phyloP scores from a whole-genome alignment of 208 protist species.

The Leishmania major region DNA sequence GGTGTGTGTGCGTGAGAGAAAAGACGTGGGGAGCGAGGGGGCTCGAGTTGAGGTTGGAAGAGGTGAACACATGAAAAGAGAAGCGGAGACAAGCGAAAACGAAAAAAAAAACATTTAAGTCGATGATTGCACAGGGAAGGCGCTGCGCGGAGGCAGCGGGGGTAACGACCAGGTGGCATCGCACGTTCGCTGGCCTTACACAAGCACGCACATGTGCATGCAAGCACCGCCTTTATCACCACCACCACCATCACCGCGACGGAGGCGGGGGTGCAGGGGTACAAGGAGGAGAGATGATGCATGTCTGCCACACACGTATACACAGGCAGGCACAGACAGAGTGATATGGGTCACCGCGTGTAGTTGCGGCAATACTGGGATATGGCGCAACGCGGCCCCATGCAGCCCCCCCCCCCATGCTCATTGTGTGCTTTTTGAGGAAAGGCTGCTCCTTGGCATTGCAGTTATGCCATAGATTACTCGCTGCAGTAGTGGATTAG shows the following conservation, averaged over 20 bases:
- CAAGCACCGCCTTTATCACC: background rate
- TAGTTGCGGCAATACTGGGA: background rate
- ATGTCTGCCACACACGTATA: background rate
- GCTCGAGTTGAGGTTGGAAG: background rate
- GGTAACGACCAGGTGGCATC: background rate
- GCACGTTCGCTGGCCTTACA: background rate
- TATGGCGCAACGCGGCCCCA: background rate
- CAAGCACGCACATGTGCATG: background rate
- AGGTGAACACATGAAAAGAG: background rate
- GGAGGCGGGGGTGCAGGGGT: background rate
- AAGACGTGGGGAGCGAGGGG: background rate
- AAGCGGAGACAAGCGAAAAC: background rate
- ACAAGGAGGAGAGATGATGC: background rate
- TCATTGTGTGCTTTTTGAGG: background rate
- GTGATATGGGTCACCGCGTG: background rate
- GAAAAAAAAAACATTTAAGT: background rate
- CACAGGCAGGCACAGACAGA: too few relatives aligned
- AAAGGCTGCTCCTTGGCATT: background rate
- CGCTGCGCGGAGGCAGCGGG: too few relatives aligned
- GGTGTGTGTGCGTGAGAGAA: background rate
- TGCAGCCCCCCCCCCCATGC: background rate
- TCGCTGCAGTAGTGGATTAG: conserved; percentile 4
- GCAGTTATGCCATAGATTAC: conserved; percentile 1
- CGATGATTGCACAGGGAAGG: background rate
- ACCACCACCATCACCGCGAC: background rate